Evolutionary conservation across 169 alveolate genomes (phyloP).

Genomic region (Cyclospora cayetanensis): DNA sequence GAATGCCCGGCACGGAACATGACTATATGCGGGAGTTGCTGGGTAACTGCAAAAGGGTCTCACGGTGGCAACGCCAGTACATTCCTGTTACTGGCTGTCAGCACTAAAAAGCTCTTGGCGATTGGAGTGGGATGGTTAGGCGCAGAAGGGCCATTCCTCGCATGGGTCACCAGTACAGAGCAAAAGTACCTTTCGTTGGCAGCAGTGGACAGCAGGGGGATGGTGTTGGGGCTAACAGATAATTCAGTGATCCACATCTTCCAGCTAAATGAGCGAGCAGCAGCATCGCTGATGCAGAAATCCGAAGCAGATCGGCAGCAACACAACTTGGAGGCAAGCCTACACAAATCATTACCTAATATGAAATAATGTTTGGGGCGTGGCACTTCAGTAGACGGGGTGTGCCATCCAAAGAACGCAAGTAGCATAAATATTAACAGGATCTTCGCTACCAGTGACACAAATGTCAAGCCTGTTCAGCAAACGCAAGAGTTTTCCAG

Average conservation of each 20-base stretch:
- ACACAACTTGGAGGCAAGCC: background rate
- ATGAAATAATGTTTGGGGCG: too few relatives aligned
- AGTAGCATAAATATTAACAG: too few relatives aligned
- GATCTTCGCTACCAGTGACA: too few relatives aligned
- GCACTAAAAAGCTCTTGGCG: slow-evolving; percentile 28
- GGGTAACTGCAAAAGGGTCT: slow-evolving; percentile 1
- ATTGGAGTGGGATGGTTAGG: slow-evolving; percentile 15
- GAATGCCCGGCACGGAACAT: background rate
- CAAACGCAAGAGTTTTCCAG: too few relatives aligned
- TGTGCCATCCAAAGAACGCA: too few relatives aligned
- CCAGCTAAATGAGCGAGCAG: slow-evolving; percentile 4
- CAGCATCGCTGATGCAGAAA: background rate
- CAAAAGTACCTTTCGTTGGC: slow-evolving; percentile 14
- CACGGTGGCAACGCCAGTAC: background rate
- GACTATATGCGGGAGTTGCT: slow-evolving; percentile 24
- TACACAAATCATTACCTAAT: too few relatives aligned
- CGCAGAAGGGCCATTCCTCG: slow-evolving; percentile 21
- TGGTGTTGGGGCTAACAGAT: slow-evolving; percentile 22
- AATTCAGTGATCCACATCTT: background rate
- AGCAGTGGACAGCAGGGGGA: slow-evolving; percentile 27
- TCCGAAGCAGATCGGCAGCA: background rate
- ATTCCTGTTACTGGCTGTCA: slow-evolving; percentile 8
- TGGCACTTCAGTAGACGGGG: too few relatives aligned
- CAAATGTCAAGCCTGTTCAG: too few relatives aligned
- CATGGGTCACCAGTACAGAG: slow-evolving; percentile 26